These are phyloP conservation scores for Scheffersomyces segobiensis DNA, from an alignment of 1,139 yeast species.

Conservation along the genomic window DNA sequence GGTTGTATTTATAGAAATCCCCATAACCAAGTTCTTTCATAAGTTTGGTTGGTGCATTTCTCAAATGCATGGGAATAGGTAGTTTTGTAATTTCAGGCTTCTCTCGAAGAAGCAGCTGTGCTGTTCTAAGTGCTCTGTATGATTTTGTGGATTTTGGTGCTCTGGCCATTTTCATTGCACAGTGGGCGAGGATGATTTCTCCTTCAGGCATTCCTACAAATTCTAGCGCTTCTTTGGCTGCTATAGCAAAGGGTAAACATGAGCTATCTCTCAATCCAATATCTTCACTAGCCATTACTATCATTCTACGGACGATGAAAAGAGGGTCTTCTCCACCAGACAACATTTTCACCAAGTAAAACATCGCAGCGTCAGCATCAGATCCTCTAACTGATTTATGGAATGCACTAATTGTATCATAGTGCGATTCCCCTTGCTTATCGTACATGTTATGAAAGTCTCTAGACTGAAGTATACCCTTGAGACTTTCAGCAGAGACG, in stretches of 20 bases:
- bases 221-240: constrained; percentile 84
- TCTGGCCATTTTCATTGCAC: constrained; percentile 82
- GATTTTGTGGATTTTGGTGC: constrained; percentile 87
- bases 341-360: constrained; percentile 83
- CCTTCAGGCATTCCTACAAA: constrained; percentile 98
- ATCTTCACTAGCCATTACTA: constrained; percentile 90
- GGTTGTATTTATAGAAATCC: constrained; percentile 84
- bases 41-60: constrained; percentile 90
- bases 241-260: constrained; percentile 82
- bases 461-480: constrained; percentile 35
- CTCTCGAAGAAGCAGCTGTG: constrained; percentile 57
- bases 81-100: constrained; percentile 66
- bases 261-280: constrained; percentile 80
- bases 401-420: constrained; percentile 91
- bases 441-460: constrained; percentile 72
- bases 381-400: constrained; percentile 90
- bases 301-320: constrained; percentile 89
- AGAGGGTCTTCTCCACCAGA: constrained; percentile 93
- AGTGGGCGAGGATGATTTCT: constrained; percentile 85
- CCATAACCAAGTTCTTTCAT: constrained; percentile 91
- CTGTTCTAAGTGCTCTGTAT: constrained; percentile 71
- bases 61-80: constrained; percentile 74
- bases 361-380: constrained; percentile 85
- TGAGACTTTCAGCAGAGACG: constrained; percentile 36
- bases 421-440: constrained; percentile 86